Conservation (phyloP, 2,329 filamentous ascomycete genomes). For the Fusarium sp. region DNA sequence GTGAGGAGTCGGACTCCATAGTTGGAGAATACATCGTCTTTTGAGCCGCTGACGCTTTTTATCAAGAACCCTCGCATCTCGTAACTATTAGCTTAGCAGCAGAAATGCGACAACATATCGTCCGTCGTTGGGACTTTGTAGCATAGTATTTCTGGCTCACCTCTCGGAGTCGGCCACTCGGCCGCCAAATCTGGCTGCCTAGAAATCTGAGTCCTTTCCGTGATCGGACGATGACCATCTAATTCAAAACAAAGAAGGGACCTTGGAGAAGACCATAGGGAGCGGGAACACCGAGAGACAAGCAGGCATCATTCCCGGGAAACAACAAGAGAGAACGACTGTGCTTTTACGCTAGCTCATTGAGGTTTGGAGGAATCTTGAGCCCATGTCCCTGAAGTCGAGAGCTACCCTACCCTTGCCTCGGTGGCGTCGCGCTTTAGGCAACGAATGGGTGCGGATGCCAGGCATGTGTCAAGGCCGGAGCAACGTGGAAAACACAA, state of each 20-base stretch:
- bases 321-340: conserved; percentile 18
- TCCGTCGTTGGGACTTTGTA: background rate
- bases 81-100: conserved; percentile 15
- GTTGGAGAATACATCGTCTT: conserved; percentile 40
- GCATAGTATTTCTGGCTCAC: background rate
- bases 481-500: conserved; percentile 31
- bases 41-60: conserved; percentile 42
- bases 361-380: conserved; percentile 15
- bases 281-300: conserved; percentile 43
- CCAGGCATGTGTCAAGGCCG: conserved; percentile 24
- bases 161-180: conserved; percentile 3
- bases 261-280: conserved; percentile 29
- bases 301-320: conserved; percentile 41
- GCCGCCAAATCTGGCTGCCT: conserved; percentile 12
- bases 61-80: conserved; percentile 22
- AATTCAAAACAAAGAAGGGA: conserved; percentile 33
- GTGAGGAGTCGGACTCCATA: conserved; percentile 42
- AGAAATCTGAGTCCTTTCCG: conserved; percentile 21
- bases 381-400: background rate
- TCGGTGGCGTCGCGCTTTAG: conserved; percentile 39
- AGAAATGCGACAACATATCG: background rate
- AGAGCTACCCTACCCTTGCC: conserved; percentile 26
- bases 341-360: conserved; percentile 19
- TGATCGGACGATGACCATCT: conserved; percentile 35
- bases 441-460: conserved; percentile 27